Base-by-base conservation (phyloP, 1,284 basidiomycete species). In the Ganoderma resinaceum region DNA sequence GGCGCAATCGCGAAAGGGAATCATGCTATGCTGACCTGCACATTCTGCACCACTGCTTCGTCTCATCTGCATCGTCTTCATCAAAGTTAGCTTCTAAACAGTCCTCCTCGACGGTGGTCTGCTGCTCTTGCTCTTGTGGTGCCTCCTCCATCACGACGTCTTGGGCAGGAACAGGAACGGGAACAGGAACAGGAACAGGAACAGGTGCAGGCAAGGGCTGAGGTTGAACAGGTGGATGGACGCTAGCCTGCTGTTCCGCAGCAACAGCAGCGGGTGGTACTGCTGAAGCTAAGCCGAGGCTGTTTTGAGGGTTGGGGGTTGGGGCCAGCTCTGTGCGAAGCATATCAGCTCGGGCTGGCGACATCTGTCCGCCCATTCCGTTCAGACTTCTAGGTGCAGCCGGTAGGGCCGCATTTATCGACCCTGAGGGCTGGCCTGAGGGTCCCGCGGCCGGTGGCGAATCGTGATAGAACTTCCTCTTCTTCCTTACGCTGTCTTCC, bases 11-110 rank as follows among this genome's bases (percentile, higher is more conserved):
- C 18, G 5, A 37, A 23, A 5, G 8, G 12, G 58, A 23, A 38
- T 12, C 12, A 29, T 38, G n/a, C 38, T 2, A 38, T 31, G 82
- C 88, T 75, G 67, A 88, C 89, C 78, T 72, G 82, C 89, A 90
- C 63, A 88, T 78, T 66, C 76, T 78, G 69, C 88, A 89, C 65
- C 65, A 73, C 16, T 71, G 65, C 61, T 82, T 78, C 18, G 75
- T 76, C 37, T 81, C 77, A 61, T 80, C 78, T 8, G 79, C 80
- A 18, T 84, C 83, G 42, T 80, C 79, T 42, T 82, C 83, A 3
- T 67, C 67, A 52, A 52, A 52, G 23, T 52, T 52, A 12, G 23
- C 23, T 3, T 52, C 46, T 6, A 52, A 26, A 52, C 46, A 52
- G 46, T 26, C 83, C 61, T 82, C 78, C 31, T 81, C 76, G 11